phyloP scores from a whole-genome alignment of 2,329 filamentous ascomycete genomes.

The Coniosporium tulheliwenetii region DNA sequence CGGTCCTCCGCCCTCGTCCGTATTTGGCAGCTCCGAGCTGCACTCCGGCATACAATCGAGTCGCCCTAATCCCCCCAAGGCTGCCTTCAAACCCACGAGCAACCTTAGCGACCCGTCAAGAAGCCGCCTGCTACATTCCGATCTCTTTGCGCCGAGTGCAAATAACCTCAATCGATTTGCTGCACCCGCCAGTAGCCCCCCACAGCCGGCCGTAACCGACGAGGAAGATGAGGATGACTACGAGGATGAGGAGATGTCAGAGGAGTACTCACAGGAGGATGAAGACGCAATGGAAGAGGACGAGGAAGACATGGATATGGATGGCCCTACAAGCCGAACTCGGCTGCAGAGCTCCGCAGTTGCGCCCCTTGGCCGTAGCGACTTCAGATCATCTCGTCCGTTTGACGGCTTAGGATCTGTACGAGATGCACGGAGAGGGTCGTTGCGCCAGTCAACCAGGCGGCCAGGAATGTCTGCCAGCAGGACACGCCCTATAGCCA shows the following conservation, averaged over 20 bases:
- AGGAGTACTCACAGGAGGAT: slow-evolving; percentile 18
- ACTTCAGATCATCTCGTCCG: no score
- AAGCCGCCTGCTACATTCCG: neutral
- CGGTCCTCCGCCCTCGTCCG: slow-evolving; percentile 17
- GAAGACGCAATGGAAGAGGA: slow-evolving; percentile 12
- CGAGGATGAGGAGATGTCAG: slow-evolving; percentile 21
- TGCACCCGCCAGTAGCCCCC: slow-evolving; percentile 21
- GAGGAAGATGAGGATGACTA: slow-evolving; percentile 14
- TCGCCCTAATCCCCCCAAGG: neutral
- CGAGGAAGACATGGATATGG: slow-evolving; percentile 4
- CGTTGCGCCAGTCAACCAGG: no score
- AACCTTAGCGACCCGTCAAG: slow-evolving; percentile 1
- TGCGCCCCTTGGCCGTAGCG: no score
- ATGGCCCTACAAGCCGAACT: slow-evolving; percentile 2
- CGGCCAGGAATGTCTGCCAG: no score
- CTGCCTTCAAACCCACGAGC: slow-evolving; percentile 1
- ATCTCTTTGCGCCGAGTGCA: slow-evolving; percentile 1
- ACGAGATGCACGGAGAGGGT: no score
- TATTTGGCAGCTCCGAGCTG: slow-evolving; percentile 16
- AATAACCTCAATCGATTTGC: slow-evolving; percentile 10
- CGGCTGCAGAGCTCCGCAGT: neutral
- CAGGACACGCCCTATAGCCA: slow-evolving; percentile 5
- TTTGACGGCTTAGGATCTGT: no score
- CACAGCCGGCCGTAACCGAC: slow-evolving; percentile 4
- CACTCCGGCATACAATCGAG: slow-evolving; percentile 5